phyloP scores from a whole-genome alignment of 2,329 filamentous ascomycete genomes.

The Fusarium virguliforme region DNA sequence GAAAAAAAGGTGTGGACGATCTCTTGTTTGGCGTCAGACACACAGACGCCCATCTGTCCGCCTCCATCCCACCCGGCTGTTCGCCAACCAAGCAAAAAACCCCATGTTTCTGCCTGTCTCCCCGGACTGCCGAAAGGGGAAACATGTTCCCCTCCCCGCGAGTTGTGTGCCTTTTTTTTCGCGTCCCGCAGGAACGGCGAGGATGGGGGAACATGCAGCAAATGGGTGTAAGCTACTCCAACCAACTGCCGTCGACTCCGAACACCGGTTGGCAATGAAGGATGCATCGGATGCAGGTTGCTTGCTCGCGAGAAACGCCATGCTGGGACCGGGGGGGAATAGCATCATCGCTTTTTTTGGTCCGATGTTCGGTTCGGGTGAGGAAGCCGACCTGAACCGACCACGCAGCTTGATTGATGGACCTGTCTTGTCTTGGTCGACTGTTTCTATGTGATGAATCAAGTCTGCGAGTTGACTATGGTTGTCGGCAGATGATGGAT shows the following conservation, averaged over 20 bases:
- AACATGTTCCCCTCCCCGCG: slow-evolving; percentile 36
- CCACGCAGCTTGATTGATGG: background rate
- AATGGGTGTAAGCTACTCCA: slow-evolving; percentile 16
- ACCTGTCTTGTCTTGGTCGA: slow-evolving; percentile 1
- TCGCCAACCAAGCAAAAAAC: slow-evolving; percentile 42
- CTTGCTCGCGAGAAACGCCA: background rate
- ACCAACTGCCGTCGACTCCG: slow-evolving; percentile 20
- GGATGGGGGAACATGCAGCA: slow-evolving; percentile 15
- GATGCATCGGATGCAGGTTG: slow-evolving; percentile 26
- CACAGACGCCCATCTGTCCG: slow-evolving; percentile 42
- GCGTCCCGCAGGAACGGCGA: slow-evolving; percentile 46
- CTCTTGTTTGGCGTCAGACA: slow-evolving; percentile 19
- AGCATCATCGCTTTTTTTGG: slow-evolving; percentile 26
- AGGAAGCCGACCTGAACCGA: slow-evolving; percentile 14
- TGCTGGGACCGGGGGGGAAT: slow-evolving; percentile 15
- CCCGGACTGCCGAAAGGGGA: slow-evolving; percentile 41
- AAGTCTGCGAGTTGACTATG: slow-evolving; percentile 3
- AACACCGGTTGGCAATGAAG: background rate
- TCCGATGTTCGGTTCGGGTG: slow-evolving; percentile 37
- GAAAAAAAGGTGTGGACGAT: slow-evolving; percentile 20
- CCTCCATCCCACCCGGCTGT: slow-evolving; percentile 43
- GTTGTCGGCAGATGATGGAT: background rate
- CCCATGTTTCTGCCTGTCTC: slow-evolving; percentile 33
- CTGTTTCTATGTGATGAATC: background rate
- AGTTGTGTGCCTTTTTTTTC: slow-evolving; percentile 25